Evolutionary conservation across 192 early-diverging fungal species (phyloP).

Genomic region (Podila minutissima): DNA sequence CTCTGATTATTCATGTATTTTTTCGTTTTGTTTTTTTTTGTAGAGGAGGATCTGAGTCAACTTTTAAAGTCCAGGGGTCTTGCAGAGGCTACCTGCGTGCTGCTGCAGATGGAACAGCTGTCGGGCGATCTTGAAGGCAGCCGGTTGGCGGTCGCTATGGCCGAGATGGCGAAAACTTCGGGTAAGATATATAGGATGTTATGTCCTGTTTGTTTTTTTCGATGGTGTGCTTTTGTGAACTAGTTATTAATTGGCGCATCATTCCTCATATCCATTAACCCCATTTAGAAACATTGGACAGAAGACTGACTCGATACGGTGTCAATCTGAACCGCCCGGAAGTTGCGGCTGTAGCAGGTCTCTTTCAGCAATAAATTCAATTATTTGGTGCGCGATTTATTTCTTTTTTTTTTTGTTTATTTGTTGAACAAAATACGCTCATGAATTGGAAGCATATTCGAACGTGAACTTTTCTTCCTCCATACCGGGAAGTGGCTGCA

Average conservation of each 20-base stretch:
- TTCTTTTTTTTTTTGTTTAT: too few species aligned
- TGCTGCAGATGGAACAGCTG: slow-evolving; percentile 36
- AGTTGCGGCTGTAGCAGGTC: not conserved
- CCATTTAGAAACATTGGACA: slow-evolving; percentile 22
- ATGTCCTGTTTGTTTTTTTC: not conserved
- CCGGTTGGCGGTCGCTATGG: slow-evolving; percentile 20
- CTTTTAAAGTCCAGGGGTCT: slow-evolving; percentile 13
- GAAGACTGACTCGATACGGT: slow-evolving; percentile 22
- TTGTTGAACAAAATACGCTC: too few species aligned
- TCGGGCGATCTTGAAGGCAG: slow-evolving; percentile 18
- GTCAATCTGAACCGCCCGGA: slow-evolving; percentile 35
- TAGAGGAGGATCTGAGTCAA: slow-evolving; percentile 13
- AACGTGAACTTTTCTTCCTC: too few species aligned
- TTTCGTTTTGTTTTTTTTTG: not conserved
- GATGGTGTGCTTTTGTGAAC: not conserved
- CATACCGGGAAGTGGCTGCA: too few species aligned
- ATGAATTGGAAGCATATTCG: not conserved
- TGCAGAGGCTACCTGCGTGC: slow-evolving; percentile 23
- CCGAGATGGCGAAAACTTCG: slow-evolving; percentile 20
- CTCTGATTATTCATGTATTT: not conserved
- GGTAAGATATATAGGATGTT: slow-evolving; percentile 1
- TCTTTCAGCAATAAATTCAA: not conserved
- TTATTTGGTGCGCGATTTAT: not conserved
- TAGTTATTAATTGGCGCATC: not conserved
- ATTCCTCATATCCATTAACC: not conserved